These are phyloP conservation scores for Prillingera fragicola DNA, from an alignment of 1,284 basidiomycete species.

Conservation along the genomic window DNA sequence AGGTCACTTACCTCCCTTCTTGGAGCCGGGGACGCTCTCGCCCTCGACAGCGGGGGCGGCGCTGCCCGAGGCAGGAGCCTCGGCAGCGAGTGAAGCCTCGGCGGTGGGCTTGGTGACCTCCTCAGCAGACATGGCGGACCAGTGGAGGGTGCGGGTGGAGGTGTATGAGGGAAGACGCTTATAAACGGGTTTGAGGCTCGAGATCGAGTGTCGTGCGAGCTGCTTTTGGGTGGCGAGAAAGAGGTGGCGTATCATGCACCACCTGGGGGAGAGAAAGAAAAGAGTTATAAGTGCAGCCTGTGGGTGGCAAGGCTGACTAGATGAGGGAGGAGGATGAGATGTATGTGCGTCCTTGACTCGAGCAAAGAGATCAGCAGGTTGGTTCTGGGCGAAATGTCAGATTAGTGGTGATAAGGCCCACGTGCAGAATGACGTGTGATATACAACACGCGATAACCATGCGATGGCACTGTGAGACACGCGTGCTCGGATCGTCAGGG, in stretches of 20 bases:
- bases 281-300: too few species aligned
- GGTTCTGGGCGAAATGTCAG: too few species aligned
- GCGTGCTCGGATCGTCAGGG: background rate
- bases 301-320: too few species aligned
- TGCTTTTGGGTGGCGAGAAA: slow-evolving; percentile 10
- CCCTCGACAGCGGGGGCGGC: slow-evolving; percentile 16
- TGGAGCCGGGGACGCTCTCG: slow-evolving; percentile 23
- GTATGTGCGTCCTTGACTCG: too few species aligned
- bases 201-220: slow-evolving; percentile 5
- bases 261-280: slow-evolving; percentile 1
- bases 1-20: slow-evolving; percentile 35
- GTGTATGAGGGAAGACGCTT: background rate
- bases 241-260: slow-evolving; percentile 18
- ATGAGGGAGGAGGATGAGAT: too few species aligned
- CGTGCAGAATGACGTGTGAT: too few species aligned
- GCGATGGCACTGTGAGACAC: too few species aligned
- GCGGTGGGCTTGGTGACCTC: slow-evolving; percentile 28
- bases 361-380: too few species aligned
- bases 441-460: too few species aligned
- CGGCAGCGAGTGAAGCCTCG: slow-evolving; percentile 23
- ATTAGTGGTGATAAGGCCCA: too few species aligned
- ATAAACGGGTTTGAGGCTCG: background rate
- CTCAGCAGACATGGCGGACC: slow-evolving; percentile 22
- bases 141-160: background rate
- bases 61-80: slow-evolving; percentile 9